Evolutionary conservation across 2,329 filamentous ascomycete genomes (phyloP).

Genomic region (Ophiostoma ulmi): DNA sequence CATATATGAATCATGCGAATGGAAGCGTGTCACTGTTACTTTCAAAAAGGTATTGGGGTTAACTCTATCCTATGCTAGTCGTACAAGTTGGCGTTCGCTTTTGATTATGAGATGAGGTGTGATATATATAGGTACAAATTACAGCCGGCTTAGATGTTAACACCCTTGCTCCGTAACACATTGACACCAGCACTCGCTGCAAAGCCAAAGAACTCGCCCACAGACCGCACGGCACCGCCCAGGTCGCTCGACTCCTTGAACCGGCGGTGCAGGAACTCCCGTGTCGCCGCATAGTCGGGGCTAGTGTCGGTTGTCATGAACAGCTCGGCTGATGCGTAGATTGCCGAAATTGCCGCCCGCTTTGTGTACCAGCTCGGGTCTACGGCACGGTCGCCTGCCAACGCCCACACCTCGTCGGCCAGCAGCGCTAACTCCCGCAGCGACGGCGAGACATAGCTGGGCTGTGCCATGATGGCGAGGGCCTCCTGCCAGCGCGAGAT

Average conservation of each 20-base stretch:
- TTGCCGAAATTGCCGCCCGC: constrained; percentile 50
- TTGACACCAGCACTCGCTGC: constrained; percentile 73
- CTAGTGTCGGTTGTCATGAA: constrained; percentile 91
- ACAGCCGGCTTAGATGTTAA: constrained; percentile 57
- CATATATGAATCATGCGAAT: not conserved
- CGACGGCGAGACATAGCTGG: constrained; percentile 68
- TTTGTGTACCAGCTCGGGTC: constrained; percentile 83
- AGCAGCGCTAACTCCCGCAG: constrained; percentile 73
- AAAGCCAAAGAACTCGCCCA: constrained; percentile 77
- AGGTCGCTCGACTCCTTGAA: constrained; percentile 63
- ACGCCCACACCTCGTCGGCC: constrained; percentile 87
- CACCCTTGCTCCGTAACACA: constrained; percentile 78
- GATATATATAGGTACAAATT: not conserved
- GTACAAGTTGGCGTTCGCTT: not conserved
- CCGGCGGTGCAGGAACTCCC: constrained; percentile 70
- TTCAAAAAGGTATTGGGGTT: not conserved
- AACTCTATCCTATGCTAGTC: constrained; percentile 1
- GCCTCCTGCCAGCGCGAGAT: constrained; percentile 85
- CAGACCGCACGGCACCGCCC: constrained; percentile 56
- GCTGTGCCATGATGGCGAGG: constrained; percentile 83
- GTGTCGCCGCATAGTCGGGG: constrained; percentile 67
- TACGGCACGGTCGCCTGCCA: constrained; percentile 75
- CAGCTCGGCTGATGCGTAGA: constrained; percentile 71
- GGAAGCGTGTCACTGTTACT: not conserved
- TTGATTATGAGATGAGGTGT: not conserved